Conservation (phyloP, 2,329 filamentous ascomycete species). For the Fusarium sp. region DNA sequence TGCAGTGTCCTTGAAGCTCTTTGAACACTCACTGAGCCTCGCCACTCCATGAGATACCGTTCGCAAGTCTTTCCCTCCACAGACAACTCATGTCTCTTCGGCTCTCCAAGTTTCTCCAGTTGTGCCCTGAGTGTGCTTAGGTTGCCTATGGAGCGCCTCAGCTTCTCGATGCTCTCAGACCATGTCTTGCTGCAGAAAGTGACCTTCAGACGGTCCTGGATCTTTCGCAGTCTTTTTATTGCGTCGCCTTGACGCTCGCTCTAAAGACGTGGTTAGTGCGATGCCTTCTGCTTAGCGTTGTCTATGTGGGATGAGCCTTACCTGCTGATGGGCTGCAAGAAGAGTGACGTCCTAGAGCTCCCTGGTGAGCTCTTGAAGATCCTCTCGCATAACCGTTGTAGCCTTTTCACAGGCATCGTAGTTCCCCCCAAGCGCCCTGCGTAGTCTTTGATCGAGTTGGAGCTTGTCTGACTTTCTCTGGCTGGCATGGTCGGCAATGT, state of each 20-base stretch:
- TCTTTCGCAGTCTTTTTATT: background rate
- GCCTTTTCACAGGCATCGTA: background rate
- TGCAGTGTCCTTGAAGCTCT: background rate
- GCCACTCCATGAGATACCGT: background rate
- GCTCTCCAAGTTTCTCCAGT: background rate
- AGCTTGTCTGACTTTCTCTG: background rate
- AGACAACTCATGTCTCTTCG: background rate
- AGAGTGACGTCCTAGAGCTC: background rate
- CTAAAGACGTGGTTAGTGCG: background rate
- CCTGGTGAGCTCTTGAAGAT: background rate
- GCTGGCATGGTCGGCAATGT: background rate
- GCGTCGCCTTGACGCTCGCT: background rate
- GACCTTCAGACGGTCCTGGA: background rate
- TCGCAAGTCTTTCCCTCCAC: background rate
- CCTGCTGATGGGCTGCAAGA: background rate
- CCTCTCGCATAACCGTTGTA: background rate
- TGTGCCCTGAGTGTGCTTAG: background rate
- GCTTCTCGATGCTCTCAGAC: background rate
- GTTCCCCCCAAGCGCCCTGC: background rate
- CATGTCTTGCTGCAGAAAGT: background rate
- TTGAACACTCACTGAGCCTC: background rate
- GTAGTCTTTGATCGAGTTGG: background rate
- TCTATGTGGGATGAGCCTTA: background rate
- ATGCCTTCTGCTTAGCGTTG: background rate
- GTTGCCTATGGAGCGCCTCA: background rate